Evolutionary conservation across 768 basidiomycete species (phyloP).

Genomic region (Clavulina sp.): DNA sequence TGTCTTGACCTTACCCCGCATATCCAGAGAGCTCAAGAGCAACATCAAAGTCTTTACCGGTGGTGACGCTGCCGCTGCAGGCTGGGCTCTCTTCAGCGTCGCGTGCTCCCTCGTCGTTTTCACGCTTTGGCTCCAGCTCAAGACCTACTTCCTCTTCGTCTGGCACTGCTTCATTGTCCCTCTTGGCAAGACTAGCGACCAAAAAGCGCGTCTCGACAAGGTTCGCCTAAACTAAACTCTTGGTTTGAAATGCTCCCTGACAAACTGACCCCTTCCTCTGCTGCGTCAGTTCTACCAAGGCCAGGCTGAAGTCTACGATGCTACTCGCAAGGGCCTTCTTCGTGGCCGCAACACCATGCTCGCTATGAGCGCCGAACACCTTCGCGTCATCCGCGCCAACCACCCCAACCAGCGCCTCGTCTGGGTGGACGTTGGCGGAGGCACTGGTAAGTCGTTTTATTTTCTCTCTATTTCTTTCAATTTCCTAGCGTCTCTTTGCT

Average conservation of each 20-base stretch:
- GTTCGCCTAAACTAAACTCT: background rate
- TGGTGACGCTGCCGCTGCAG: background rate
- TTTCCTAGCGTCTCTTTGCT: background rate
- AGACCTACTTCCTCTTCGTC: background rate
- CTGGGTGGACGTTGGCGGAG: slow-evolving; percentile 69
- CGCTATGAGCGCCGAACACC: slow-evolving; percentile 43
- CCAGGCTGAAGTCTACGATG: slow-evolving; percentile 58
- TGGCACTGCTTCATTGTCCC: slow-evolving; percentile 1
- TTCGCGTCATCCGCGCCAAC: slow-evolving; percentile 28
- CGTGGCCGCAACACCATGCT: slow-evolving; percentile 60
- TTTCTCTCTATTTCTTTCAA: no score
- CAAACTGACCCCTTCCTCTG: background rate
- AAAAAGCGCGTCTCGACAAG: slow-evolving; percentile 2
- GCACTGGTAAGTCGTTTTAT: slow-evolving; percentile 25
- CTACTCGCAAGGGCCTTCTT: slow-evolving; percentile 40
- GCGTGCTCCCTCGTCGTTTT: background rate
- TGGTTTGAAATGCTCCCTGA: background rate
- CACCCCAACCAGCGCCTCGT: slow-evolving; percentile 33
- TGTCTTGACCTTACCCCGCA: no score
- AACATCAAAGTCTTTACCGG: no score
- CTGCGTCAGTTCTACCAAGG: slow-evolving; percentile 36
- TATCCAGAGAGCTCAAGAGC: no score
- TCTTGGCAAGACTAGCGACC: background rate
- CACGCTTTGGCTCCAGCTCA: background rate
- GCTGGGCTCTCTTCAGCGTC: background rate